Conservation (phyloP, 371 early-diverging fungal genomes). For the Neoconidiobolus thromboides region DNA sequence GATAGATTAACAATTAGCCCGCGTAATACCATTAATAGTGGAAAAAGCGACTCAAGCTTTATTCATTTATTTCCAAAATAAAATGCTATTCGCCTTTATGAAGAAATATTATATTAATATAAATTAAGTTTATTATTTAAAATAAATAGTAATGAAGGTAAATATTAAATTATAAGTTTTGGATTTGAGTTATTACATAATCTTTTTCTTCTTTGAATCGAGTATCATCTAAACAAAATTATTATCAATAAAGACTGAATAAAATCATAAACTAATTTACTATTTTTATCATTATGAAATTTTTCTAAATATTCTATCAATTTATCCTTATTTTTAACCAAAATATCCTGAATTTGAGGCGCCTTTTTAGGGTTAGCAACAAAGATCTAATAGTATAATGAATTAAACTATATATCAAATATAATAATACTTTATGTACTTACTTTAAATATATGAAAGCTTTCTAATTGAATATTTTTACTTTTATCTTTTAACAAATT, state of each 20-base stretch:
- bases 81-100: too few relatives aligned
- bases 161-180: background rate
- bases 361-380: constrained; percentile 5
- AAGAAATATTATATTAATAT: too few relatives aligned
- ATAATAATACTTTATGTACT: background rate
- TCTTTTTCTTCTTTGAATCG: background rate
- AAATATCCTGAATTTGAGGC: background rate
- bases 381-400: background rate
- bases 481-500: constrained; percentile 1
- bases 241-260: background rate
- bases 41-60: too few relatives aligned
- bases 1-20: too few relatives aligned
- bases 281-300: background rate
- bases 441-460: constrained; percentile 6
- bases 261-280: background rate
- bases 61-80: too few relatives aligned
- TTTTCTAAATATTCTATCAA: background rate
- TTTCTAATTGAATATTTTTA: constrained; percentile 2
- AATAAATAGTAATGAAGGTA: too few relatives aligned
- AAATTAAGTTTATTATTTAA: too few relatives aligned
- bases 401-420: background rate
- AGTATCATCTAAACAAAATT: background rate
- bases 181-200: background rate
- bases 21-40: too few relatives aligned
- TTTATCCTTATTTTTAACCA: background rate